Base-by-base conservation (phyloP, 2,329 filamentous ascomycete genomes). In the Microsporum audouinii region DNA sequence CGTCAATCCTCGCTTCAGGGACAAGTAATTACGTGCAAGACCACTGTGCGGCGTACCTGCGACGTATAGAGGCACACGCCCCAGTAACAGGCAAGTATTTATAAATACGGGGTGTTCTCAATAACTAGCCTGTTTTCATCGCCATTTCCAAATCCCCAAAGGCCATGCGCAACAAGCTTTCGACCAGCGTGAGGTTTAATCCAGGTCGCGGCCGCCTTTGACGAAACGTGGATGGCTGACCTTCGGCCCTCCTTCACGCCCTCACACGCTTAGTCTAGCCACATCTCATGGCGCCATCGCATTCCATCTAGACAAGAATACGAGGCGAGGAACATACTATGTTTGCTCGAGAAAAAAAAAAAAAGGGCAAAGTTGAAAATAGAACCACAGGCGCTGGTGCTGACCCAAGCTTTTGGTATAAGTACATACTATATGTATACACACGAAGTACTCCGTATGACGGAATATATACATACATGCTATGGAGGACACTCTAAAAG, bases 111-210 rank as follows among this genome's bases (percentile, higher is more conserved):
- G 51, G 39, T 43, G 39, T 43, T 55, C 29, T 55, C 36, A 55
- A 31, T 55, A 55, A 55, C 51, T 7, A 55, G 51, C 36, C 51
- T 55, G n/a, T 17, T 12, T 10, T n/a, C 33, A 27, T n/a, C 29
- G 17, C n/a, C 31, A 55, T n/a, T n/a, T 55, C 31, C 51, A 12
- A 36, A 55, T 23, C 31, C 51, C 51, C 51, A 55, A 55, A 36
- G 31, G 51, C 51, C 51, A 55, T 55, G 51, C 51, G 51, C 51
- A 55, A 55, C 51, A 55, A 55, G 51, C 51, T 55, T 55, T 55
- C 33, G 33, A 55, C 51, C 51, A 55, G 51, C 51, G 43, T 55
- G 51, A 55, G 51, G 51, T 55, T 55, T 34, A 53, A n/a, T 55
- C 51, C 51, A 55, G 51, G 51, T 34, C 51, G 51, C 51, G 51